Evolutionary conservation across 129 eudicot genomes (phyloP).

Genomic region (Mikania micrantha): DNA sequence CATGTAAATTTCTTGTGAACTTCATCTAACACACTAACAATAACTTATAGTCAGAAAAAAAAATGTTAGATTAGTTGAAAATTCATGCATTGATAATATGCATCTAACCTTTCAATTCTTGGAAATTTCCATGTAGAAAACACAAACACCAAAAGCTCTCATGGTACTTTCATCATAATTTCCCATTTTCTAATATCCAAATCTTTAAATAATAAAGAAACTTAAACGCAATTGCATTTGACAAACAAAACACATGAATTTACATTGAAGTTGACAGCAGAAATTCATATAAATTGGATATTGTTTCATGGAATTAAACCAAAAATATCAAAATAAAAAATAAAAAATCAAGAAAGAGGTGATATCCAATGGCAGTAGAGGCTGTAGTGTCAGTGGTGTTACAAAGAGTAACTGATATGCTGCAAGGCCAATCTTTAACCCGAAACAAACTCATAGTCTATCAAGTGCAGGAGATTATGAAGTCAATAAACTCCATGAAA

Average conservation of each 20-base stretch:
- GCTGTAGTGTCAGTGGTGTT: constrained; percentile 32
- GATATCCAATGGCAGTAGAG: constrained; percentile 28
- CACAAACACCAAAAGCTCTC: not conserved
- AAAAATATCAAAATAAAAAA: not conserved
- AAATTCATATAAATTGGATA: not conserved
- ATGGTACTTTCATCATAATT: not conserved
- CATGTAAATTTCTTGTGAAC: too few species aligned
- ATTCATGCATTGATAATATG: too few species aligned
- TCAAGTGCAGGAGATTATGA: constrained; percentile 24
- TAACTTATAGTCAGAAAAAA: too few species aligned
- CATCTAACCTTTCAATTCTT: not conserved
- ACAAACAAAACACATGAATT: not conserved
- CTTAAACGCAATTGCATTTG: not conserved
- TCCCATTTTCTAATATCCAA: not conserved
- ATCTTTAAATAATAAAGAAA: not conserved
- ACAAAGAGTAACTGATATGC: constrained; percentile 36
- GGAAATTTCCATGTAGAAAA: not conserved
- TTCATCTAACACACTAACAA: too few species aligned
- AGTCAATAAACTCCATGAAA: constrained; percentile 21
- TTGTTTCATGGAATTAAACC: not conserved
- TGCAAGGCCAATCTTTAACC: constrained; percentile 19
- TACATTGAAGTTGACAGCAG: not conserved
- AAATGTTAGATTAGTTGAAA: too few species aligned
- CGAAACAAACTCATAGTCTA: constrained; percentile 23
- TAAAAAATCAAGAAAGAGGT: not conserved